Percentiles rank a stretch among this genome's conserved stretches.
Evolutionary conservation across 345 rosid species (phyloP).

Genomic region (Litchi chinensis): DNA sequence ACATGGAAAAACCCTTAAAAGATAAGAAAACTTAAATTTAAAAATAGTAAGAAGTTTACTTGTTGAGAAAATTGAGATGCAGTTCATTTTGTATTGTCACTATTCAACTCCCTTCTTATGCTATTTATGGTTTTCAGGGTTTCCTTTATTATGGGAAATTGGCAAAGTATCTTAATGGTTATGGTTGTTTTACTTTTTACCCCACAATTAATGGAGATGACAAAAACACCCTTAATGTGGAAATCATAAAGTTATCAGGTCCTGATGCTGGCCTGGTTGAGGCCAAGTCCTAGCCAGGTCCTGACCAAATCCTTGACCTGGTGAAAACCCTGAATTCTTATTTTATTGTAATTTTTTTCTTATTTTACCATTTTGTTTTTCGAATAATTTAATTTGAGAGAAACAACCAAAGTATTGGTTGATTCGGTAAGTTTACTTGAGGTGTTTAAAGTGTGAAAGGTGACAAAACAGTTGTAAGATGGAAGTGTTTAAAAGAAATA

Average conservation of each 20-base stretch:
- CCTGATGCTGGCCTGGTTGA: neutral
- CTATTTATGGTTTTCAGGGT: neutral
- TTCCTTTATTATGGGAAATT: neutral
- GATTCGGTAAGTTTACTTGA: no score
- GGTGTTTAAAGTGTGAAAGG: no score
- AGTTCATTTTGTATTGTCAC: neutral
- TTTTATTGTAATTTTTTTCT: no score
- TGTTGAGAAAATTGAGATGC: neutral
- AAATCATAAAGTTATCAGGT: neutral
- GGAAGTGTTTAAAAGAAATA: no score
- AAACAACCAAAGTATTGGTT: neutral
- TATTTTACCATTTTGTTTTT: neutral
- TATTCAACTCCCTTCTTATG: neutral
- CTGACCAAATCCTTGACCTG: no score
- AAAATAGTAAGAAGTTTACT: neutral
- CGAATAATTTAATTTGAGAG: neutral
- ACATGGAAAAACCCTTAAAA: neutral
- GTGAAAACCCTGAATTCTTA: no score
- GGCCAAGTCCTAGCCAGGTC: no score
- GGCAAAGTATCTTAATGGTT: neutral
- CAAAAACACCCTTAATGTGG: neutral
- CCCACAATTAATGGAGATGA: neutral
- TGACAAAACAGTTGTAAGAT: no score
- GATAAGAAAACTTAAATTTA: no score
- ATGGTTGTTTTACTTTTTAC: neutral